Base-by-base conservation (phyloP, 78 protist genomes). In the Paratrimastix pyriformis region DNA sequence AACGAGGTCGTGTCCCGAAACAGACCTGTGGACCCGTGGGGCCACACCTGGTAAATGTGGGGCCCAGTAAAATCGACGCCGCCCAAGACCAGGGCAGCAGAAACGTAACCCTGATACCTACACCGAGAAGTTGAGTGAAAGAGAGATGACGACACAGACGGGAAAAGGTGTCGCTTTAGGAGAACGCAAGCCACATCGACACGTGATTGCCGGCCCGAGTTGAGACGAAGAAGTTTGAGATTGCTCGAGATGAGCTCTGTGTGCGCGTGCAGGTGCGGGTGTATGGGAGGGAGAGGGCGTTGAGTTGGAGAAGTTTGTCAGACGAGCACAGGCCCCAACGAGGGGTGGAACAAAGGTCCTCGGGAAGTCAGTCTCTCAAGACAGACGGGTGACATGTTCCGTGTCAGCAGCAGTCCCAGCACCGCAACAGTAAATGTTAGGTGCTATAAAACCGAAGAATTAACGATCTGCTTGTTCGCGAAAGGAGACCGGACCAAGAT, bases 361-460 rank as follows among this genome's bases (percentile, higher is more conserved):
- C n/a, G n/a, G n/a, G n/a, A n/a, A n/a, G n/a, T n/a, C n/a, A n/a
- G n/a, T n/a, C n/a, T n/a, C n/a, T n/a, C n/a, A n/a, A n/a, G n/a
- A n/a, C n/a, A n/a, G n/a, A n/a, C n/a, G n/a, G n/a, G n/a, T n/a
- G n/a, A 26, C 60, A 15, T 70, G 52, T 13, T 70, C 50, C n/a
- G 40, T 70, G 45, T 70, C 74, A 52, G 74, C 58, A 39, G 74
- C 52, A 26, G 74, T 70, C 15, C 74, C 74, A 33, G 74, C 74
- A 13, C 74, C 74, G 13, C 74, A 15, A 50, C 74, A 70, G 21
- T 70, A 70, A 15, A 70, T 70, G 11, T 15, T 26, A 33, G 52
- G 72, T 32, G 74, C 21, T 18, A n/a, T n/a, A n/a, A n/a, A n/a
- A n/a, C n/a, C n/a, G n/a, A n/a, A n/a, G n/a, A n/a, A n/a, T n/a